These are phyloP conservation scores for Triticum timopheevii DNA, from an alignment of 176 grass and related monocot genomes.

Conservation along the genomic window DNA sequence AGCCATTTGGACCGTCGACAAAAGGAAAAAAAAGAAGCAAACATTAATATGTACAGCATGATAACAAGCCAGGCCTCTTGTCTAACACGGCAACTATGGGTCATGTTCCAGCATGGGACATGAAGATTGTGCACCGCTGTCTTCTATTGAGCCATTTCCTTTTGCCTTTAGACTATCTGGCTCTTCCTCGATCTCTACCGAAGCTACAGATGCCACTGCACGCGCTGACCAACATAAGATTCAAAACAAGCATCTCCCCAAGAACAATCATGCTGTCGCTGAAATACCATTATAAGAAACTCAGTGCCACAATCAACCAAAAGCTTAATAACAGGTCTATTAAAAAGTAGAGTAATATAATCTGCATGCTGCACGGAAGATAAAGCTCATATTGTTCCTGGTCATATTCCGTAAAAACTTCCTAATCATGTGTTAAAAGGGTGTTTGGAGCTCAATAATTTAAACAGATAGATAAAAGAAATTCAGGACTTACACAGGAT, in stretches of 20 bases:
- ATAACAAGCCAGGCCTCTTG: not conserved
- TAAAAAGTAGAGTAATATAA: not conserved
- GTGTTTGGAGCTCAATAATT: not conserved
- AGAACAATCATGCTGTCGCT: constrained; percentile 52
- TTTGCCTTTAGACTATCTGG: constrained; percentile 7
- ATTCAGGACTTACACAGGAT: constrained; percentile 45
- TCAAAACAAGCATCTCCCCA: constrained; percentile 53
- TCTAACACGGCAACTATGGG: no score
- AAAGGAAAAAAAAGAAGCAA: no score
- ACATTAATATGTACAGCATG: not conserved
- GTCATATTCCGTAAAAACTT: not conserved
- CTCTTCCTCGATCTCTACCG: constrained; percentile 38
- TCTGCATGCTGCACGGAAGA: not conserved
- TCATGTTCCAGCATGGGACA: no score
- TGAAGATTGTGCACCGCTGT: not conserved
- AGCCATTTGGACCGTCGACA: not conserved
- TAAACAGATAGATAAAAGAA: not conserved
- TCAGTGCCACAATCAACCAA: not conserved
- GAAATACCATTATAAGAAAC: not conserved
- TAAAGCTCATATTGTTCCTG: not conserved
- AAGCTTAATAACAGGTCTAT: not conserved
- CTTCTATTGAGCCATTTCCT: constrained; percentile 43
- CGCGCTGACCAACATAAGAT: constrained; percentile 51
- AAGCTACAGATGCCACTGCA: constrained; percentile 18
- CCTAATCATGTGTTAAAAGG: not conserved